Evolutionary conservation across 176 grass and related monocot species (phyloP), one percentile per base, ranked within the genome.

Genomic region (Oryza glumipatula): DNA sequence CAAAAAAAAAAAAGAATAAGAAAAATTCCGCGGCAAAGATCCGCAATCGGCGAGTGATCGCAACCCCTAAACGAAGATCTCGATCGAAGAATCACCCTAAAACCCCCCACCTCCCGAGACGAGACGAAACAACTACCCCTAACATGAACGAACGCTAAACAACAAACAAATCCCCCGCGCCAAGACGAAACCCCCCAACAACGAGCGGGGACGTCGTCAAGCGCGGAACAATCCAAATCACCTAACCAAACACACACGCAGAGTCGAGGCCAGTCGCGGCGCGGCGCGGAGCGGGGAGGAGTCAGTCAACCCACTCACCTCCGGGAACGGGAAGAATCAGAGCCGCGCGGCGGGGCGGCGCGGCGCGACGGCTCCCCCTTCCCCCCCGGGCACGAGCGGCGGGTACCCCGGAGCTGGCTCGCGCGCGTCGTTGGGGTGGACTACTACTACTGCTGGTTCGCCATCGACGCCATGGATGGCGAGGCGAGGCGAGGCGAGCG

Each of bases 231-330:
- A 17, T 0, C 61, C 48, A 46, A n/a, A 19, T 1, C 70, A 17
- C 30, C 21, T 19, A 12, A 4, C 13, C 6, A 41, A 24, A 24
- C 41, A 15, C 76, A 36, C 35, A 35, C 35, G 35, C 43, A 67
- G 79, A 41, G 11, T 4, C 77, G 8, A 68, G 39, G 35, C 2
- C 28, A 0, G 28, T 0, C 28, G 28, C 28, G 28, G 28, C 1
- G 28, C 33, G 3, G 35, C 35, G 35, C 3, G 35, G 35, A 0
- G 35, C 35, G 35, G 44, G 4, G 33, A 17, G 23, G 30, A 22
- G 14, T 65, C 54, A 22, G 14, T 65, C 52, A 23, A 39, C 21
- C 39, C 33, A 39, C 87, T 89, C 88, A 89, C 88, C 88, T 79
- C 22, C 64, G 76, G 26, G 16, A 19, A 19, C 64, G 76, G 43